Base-by-base conservation (phyloP, 306 rosid species). In the Datisca glomerata region DNA sequence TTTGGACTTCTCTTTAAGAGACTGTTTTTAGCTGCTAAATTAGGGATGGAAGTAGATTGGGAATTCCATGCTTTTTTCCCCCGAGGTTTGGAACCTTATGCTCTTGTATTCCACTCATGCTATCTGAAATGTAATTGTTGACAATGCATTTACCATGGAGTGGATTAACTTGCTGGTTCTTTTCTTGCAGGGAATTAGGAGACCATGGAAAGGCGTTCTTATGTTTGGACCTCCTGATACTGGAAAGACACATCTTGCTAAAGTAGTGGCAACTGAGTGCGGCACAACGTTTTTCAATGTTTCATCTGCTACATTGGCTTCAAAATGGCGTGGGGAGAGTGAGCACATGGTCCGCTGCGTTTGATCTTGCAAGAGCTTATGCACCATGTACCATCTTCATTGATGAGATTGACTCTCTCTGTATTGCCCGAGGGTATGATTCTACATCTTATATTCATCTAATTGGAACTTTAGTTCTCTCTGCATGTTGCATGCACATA, bases 201-300 rank as follows among this genome's bases (percentile, higher is more conserved):
- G 98, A 63, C 98, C 98, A 2, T 89, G 98, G 95, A 89, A 89
- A 68, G 98, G 95, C 53, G 95, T 89, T 53, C 92, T 89, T 32
- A 89, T 89, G 98, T 89, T 89, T 60, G 98, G 98, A 39, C 98
- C 94, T 64, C 98, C 96, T 3, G 98, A 96, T 49, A 89, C 98
- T 38, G 96, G 98, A 50, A 89, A 89, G 86, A 89, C 98, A 13
- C 74, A 84, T 47, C 80, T 89, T 41, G 98, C 98, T 40, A 89
- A 89, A 74, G 98, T 93, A 16, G 98, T 89, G 65, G 98, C 98
- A 43, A 80, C 96, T 21, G 98, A 89, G 74, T 89, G 98, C 55
- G 94, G 98, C 24, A 89, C 96, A 8, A 89, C 98, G n/a, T 89
- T 89, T 76, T 89, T 89, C 44, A 89, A 89, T 25, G 98, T 89